Base-by-base conservation (phyloP, 805 yeast genomes). In the Metschnikowia chrysomelidarum region DNA sequence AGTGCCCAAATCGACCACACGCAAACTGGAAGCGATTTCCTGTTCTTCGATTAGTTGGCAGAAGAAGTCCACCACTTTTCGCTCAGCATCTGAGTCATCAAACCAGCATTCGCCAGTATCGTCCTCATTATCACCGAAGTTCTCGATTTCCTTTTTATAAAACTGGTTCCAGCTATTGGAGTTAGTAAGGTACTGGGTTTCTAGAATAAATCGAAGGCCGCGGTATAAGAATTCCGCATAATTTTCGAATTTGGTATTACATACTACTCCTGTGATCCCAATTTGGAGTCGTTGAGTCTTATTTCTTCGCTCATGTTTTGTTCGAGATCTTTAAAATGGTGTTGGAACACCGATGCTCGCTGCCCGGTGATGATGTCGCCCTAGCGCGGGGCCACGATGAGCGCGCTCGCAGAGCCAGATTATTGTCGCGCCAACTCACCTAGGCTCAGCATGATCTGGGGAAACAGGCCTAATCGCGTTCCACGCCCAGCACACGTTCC, bases 101-200 rank as follows among this genome's bases (percentile, higher is more conserved):
- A 93, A 93, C 98, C 98, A 93, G 57, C 89, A 76, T 59, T 93
- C 98, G 2, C 99, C 99, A 0, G 88, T 80, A 56, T 93, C 97
- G 13, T 82, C 72, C 12, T 83, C 78, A 55, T 91, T 85, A 19
- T 76, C 76, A 24, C 67, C 59, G 51, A 85, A 91, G 60, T 91
- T 91, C 18, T 57, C 50, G 43, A 76, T 74, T 53, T 91, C 98
- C 14, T 76, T 54, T 27, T 76, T 65, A 59, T 91, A 91, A 58
- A 91, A 86, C 34, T 81, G 75, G 59, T 93, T 89, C 98, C 98
- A 91, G 66, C 80, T 73, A 15, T 27, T 5, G 36, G 2, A 18
- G 49, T 57, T 56, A 55, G 60, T 42, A 27, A 19, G 16, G 17
- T 19, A 7, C 13, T 6, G n/a, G n/a, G n/a, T n/a, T n/a, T n/a